These are phyloP conservation scores for Carex littledalei DNA, from an alignment of 176 grass and related monocot species.

Conservation along the genomic window DNA sequence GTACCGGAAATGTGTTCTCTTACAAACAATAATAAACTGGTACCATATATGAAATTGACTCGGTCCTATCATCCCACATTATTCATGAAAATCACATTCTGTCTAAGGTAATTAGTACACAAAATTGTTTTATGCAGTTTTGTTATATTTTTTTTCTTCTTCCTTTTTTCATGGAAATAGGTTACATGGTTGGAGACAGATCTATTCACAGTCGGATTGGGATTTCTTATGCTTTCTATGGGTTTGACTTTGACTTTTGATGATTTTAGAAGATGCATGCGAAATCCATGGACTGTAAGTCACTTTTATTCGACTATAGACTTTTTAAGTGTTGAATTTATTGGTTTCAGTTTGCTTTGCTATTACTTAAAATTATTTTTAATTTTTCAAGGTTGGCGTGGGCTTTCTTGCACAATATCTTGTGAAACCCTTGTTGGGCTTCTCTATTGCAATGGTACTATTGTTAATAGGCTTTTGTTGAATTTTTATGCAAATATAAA, in stretches of 20 bases:
- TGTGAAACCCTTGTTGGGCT: constrained; percentile 85
- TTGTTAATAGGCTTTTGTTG: neutral
- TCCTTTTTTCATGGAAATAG: constrained; percentile 25
- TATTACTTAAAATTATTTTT: constrained; percentile 28
- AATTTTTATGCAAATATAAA: constrained; percentile 10
- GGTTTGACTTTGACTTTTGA: constrained; percentile 91
- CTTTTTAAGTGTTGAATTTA: neutral
- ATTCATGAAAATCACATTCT: neutral
- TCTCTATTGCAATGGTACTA: constrained; percentile 64
- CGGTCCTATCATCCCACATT: neutral
- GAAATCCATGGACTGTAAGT: constrained; percentile 97
- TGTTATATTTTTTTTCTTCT: neutral
- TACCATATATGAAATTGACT: neutral
- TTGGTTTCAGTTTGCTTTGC: neutral
- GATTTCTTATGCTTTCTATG: constrained; percentile 97
- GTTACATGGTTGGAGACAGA: constrained; percentile 98
- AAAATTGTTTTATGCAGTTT: neutral
- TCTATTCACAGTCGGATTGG: constrained; percentile 82
- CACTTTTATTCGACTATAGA: constrained; percentile 4
- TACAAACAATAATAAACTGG: neutral
- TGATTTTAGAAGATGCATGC: constrained; percentile 94
- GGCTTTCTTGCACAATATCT: constrained; percentile 87
- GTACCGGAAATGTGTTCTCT: neutral
- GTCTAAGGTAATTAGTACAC: neutral
- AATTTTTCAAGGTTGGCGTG: constrained; percentile 70